Percentiles rank a stretch among this genome's conserved stretches.
Evolutionary conservation across 257 asterid genomes (phyloP).

Genomic region (Scutellaria minor): DNA sequence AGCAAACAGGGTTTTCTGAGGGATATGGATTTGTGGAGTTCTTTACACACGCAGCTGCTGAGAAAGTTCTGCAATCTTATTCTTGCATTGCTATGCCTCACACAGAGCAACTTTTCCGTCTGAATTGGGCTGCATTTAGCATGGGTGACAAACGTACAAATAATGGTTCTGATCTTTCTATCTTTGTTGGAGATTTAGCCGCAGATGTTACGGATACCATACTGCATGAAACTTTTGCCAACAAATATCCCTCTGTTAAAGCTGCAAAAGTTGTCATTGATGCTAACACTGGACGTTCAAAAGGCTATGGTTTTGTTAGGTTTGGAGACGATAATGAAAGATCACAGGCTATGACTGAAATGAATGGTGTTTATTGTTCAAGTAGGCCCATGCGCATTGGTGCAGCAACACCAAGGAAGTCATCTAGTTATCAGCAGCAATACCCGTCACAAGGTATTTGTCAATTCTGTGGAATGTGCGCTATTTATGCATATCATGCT

Average conservation of each 20-base stretch:
- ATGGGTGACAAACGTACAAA: slow-evolving; percentile 84
- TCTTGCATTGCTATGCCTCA: slow-evolving; percentile 75
- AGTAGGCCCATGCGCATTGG: slow-evolving; percentile 95
- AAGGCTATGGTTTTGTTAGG: slow-evolving; percentile 94
- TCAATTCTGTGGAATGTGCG: not conserved
- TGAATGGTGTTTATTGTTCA: slow-evolving; percentile 84
- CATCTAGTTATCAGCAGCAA: slow-evolving; percentile 74
- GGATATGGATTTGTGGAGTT: slow-evolving; percentile 97
- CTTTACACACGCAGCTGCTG: slow-evolving; percentile 79
- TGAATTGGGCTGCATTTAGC: slow-evolving; percentile 98
- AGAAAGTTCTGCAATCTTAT: slow-evolving; percentile 74
- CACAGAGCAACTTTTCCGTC: slow-evolving; percentile 79
- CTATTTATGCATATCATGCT: slow-evolving; percentile 13
- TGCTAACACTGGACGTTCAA: slow-evolving; percentile 85
- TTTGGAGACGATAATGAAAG: slow-evolving; percentile 91
- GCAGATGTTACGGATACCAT: slow-evolving; percentile 88
- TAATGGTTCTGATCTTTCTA: slow-evolving; percentile 82
- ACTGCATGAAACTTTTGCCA: slow-evolving; percentile 73
- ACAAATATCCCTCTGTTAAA: slow-evolving; percentile 82
- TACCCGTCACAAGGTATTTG: slow-evolving; percentile 69
- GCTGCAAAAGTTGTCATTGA: slow-evolving; percentile 93
- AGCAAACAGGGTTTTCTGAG: slow-evolving; percentile 85
- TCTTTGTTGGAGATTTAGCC: slow-evolving; percentile 95
- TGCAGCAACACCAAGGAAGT: slow-evolving; percentile 88
- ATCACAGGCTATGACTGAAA: slow-evolving; percentile 82